phyloP scores from a whole-genome alignment of 495 filamentous ascomycete genomes.

The Haplographium delicatum region DNA sequence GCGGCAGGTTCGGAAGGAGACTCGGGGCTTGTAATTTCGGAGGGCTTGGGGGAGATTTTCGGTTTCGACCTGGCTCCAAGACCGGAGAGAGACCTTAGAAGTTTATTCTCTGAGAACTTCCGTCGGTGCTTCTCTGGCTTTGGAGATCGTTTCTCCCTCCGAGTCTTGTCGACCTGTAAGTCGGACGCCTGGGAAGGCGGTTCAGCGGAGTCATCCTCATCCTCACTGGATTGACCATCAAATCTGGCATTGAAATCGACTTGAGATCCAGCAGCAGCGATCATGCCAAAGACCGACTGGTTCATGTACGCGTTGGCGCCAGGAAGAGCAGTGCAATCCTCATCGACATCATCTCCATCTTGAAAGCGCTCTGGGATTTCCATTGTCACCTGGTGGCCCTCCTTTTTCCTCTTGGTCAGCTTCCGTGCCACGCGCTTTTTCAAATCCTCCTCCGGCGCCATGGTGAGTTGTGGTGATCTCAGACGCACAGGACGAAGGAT shows the following conservation, averaged over 20 bases:
- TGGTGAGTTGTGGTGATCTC: conserved; percentile 18
- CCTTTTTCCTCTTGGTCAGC: conserved; percentile 54
- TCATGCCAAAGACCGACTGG: conserved; percentile 90
- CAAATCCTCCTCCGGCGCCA: conserved; percentile 34
- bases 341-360: conserved; percentile 59
- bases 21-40: conserved; percentile 15
- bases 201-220: conserved; percentile 51
- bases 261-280: conserved; percentile 80
- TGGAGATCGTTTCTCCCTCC: conserved; percentile 6
- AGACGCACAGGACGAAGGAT: conserved; percentile 12
- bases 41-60: conserved; percentile 17
- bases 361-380: conserved; percentile 73
- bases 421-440: conserved; percentile 39
- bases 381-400: conserved; percentile 55
- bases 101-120: conserved; percentile 54
- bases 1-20: conserved; percentile 6
- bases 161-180: conserved; percentile 22
- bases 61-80: conserved; percentile 36
- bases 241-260: conserved; percentile 77
- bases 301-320: conserved; percentile 62
- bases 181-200: conserved; percentile 13
- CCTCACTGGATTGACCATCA: conserved; percentile 75
- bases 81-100: conserved; percentile 54
- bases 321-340: conserved; percentile 65
- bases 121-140: conserved; percentile 39